Conservation (phyloP, 1,284 basidiomycete genomes). For the Volvariella surrecta region DNA sequence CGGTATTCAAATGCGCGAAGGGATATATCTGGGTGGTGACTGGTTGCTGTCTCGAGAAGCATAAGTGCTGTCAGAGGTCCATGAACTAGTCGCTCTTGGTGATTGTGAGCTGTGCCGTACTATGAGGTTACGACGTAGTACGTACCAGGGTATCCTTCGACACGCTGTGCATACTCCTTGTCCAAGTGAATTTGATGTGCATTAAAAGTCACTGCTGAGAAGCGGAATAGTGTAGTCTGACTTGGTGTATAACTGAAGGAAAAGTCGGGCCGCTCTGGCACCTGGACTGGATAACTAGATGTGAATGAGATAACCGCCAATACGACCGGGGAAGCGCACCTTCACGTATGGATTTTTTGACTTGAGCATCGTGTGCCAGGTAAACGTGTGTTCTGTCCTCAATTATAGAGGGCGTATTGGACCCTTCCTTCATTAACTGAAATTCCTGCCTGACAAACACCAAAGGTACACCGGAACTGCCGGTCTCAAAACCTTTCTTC, state of each 20-base stretch:
- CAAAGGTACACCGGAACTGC: slow-evolving; percentile 52
- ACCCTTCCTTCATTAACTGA: slow-evolving; percentile 33
- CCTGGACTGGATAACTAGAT: slow-evolving; percentile 27
- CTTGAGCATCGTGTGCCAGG: slow-evolving; percentile 27
- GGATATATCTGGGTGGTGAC: slow-evolving; percentile 33
- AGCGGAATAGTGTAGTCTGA: slow-evolving; percentile 71
- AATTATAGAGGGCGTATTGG: slow-evolving; percentile 36
- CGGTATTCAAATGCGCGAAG: slow-evolving; percentile 61
- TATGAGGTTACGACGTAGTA: too few relatives aligned
- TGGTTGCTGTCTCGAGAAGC: slow-evolving; percentile 54
- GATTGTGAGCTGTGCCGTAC: too few relatives aligned
- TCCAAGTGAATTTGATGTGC: slow-evolving; percentile 70
- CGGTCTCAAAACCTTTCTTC: slow-evolving; percentile 53
- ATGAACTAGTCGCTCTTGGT: slow-evolving; percentile 71
- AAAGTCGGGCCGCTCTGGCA: slow-evolving; percentile 47
- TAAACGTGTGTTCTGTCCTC: slow-evolving; percentile 77
- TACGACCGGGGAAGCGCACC: slow-evolving; percentile 24
- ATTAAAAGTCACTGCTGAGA: slow-evolving; percentile 79
- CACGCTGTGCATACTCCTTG: slow-evolving; percentile 54
- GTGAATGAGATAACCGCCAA: neutral
- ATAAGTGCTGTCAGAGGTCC: slow-evolving; percentile 75
- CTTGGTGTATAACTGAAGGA: slow-evolving; percentile 60
- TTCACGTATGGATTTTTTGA: slow-evolving; percentile 23
- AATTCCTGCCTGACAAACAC: slow-evolving; percentile 73
- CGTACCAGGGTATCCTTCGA: slow-evolving; percentile 70